Conservation (phyloP, 768 basidiomycete species). For the Pleurotus djamor region DNA sequence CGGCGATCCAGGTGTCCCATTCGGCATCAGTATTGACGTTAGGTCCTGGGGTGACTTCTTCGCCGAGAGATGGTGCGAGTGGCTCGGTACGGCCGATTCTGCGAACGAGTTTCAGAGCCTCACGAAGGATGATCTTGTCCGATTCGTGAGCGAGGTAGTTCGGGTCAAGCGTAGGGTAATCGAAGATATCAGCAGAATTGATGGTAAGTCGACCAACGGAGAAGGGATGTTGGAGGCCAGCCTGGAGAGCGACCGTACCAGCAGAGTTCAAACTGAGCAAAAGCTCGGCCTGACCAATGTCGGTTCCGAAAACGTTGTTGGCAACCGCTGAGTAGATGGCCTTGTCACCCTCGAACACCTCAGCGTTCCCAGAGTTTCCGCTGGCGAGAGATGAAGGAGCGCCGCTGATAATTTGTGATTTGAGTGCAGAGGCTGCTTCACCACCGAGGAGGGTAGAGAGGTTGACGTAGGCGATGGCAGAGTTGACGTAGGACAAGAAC, state of each 20-base stretch:
- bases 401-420: constrained; percentile 26
- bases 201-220: constrained; percentile 63
- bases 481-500: constrained; percentile 49
- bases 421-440: constrained; percentile 27
- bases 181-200: constrained; percentile 58
- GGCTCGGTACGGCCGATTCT: constrained; percentile 51
- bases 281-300: constrained; percentile 56
- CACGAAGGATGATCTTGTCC: constrained; percentile 49
- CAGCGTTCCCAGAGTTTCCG: constrained; percentile 23
- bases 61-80: constrained; percentile 37
- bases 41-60: constrained; percentile 50
- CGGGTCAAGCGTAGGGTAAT: constrained; percentile 62
- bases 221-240: constrained; percentile 64
- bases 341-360: constrained; percentile 52
- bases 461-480: constrained; percentile 50
- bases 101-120: constrained; percentile 64
- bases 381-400: constrained; percentile 40
- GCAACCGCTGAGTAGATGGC: constrained; percentile 48
- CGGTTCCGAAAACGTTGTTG: constrained; percentile 32
- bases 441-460: constrained; percentile 35
- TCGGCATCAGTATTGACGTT: constrained; percentile 51
- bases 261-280: constrained; percentile 39
- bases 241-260: constrained; percentile 51
- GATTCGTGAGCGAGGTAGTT: constrained; percentile 53
- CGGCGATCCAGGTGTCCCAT: constrained; percentile 50